Conservation (phyloP, 208 protist species). For the Trypanosoma rangeli region DNA sequence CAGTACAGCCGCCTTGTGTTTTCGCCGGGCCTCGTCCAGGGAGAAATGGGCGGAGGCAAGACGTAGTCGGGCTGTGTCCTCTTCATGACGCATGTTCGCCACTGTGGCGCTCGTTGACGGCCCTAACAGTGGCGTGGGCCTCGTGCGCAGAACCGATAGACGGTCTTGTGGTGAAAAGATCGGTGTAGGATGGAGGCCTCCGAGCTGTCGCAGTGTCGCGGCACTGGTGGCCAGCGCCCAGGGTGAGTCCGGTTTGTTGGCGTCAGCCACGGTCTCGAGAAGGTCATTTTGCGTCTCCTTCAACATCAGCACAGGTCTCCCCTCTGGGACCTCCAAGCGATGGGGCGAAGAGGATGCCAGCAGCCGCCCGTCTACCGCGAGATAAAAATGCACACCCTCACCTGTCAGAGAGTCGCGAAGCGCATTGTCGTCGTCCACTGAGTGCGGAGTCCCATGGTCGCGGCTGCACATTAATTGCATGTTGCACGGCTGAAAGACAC, state of each 20-base stretch:
- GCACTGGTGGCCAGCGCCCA: slow-evolving; percentile 15
- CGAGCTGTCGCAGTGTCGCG: slow-evolving; percentile 14
- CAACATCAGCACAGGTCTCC: slow-evolving; percentile 5
- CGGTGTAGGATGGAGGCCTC: slow-evolving; percentile 6
- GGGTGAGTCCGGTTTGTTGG: neutral
- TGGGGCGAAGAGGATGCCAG: neutral
- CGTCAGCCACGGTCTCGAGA: neutral
- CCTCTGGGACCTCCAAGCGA: neutral
- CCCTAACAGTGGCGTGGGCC: neutral
- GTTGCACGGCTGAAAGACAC: slow-evolving; percentile 14
- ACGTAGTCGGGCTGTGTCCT: slow-evolving; percentile 25
- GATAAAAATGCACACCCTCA: slow-evolving; percentile 14
- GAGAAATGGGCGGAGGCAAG: slow-evolving; percentile 28
- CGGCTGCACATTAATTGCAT: slow-evolving; percentile 10
- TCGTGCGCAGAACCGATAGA: slow-evolving; percentile 18
- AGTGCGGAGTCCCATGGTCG: neutral
- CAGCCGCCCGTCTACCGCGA: neutral
- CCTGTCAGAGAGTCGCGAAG: neutral
- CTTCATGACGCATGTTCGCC: slow-evolving; percentile 18
- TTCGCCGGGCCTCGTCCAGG: slow-evolving; percentile 29
- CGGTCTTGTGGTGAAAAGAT: slow-evolving; percentile 12
- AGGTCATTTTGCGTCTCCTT: neutral
- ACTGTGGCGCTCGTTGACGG: neutral
- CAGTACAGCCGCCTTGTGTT: slow-evolving; percentile 13
- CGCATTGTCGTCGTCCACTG: slow-evolving; percentile 12